Base-by-base conservation (phyloP, 768 basidiomycete species). In the Lactarius psammicola region DNA sequence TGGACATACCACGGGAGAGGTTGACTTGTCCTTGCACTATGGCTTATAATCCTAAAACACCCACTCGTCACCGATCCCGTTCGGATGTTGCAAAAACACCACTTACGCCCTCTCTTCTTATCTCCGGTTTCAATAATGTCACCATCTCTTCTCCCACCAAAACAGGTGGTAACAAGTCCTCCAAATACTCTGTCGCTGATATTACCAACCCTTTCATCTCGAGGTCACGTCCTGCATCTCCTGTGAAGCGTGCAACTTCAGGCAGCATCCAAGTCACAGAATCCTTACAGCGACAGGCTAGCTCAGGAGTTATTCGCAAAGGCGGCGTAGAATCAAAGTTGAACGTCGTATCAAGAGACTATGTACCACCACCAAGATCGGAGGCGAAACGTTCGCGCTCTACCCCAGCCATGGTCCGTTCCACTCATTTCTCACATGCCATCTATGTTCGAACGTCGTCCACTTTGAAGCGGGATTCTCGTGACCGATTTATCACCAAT, bases 271-370 rank as follows among this genome's bases (percentile, higher is more conserved):
- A 82, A 15, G 77, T 84, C 46, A 80, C 82, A 0, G 85, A 85
- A 46, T 80, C 79, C 0, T 76, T 88, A 8, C 80, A 85, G 60
- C 80, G 85, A 2, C 89, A 90, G 71, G 87, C 88, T 0, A 84
- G 79, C 68, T 76, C 75, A 1, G 89, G 91, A 7, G 83, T 94
- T 20, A 87, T 93, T 69, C 79, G 89, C 42, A 89, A 85, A 67
- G 91, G 91, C 49, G 90, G 90, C 9, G 75, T 92, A 13, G 91
- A 94, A 73, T 87, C 87, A 67, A 81, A 88, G 63, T 78, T 92
- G 18, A 87, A 93, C 55, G 89, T 92, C 26, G 84, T 93, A 62
- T 88, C 88, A 0, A 79, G 83, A 56, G 91, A 93, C 74, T 92
- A 92, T 69, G 81, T 88, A 17, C 88, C 89, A n/a, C 83, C 83